Conservation (phyloP, 768 basidiomycete species). For the Podaxis sp. region DNA sequence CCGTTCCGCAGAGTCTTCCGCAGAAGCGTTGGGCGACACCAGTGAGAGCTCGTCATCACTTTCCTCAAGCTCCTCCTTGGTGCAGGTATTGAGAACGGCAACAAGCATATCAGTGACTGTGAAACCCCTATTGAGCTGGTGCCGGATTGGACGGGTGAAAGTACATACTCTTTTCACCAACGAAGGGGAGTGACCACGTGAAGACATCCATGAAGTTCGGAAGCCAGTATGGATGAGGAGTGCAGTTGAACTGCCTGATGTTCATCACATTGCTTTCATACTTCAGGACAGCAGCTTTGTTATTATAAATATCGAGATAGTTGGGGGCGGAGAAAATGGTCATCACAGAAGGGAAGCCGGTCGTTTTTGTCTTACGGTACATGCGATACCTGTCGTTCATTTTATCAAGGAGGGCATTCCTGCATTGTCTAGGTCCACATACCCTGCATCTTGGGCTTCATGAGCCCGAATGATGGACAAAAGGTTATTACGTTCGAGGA, state of each 20-base stretch:
- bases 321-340: conserved; percentile 99
- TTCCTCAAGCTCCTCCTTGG: conserved; percentile 94
- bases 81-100: conserved; percentile 93
- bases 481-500: conserved; percentile 95
- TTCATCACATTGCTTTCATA: conserved; percentile 99
- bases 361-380: conserved; percentile 98
- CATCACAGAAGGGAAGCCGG: conserved; percentile 99
- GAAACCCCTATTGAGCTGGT: conserved; percentile 3
- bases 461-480: conserved; percentile 97
- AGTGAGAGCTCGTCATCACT: conserved; percentile 55
- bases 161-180: conserved; percentile 91
- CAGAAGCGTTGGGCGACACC: conserved; percentile 39
- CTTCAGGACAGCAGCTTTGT: conserved; percentile 98
- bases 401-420: conserved; percentile 1
- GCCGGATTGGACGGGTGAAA: neutral
- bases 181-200: conserved; percentile 98
- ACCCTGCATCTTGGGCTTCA: conserved; percentile 99
- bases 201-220: conserved; percentile 99
- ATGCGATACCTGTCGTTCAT: conserved; percentile 74
- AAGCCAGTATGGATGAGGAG: conserved; percentile 95
- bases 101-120: conserved; percentile 98
- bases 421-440: conserved; percentile 24
- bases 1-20: conserved; percentile 63
- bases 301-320: conserved; percentile 98
- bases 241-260: conserved; percentile 96